Percentiles rank a stretch among this genome's conserved stretches.
Conservation (phyloP, 2,329 filamentous ascomycete species). For the Scedosporium boydii region DNA sequence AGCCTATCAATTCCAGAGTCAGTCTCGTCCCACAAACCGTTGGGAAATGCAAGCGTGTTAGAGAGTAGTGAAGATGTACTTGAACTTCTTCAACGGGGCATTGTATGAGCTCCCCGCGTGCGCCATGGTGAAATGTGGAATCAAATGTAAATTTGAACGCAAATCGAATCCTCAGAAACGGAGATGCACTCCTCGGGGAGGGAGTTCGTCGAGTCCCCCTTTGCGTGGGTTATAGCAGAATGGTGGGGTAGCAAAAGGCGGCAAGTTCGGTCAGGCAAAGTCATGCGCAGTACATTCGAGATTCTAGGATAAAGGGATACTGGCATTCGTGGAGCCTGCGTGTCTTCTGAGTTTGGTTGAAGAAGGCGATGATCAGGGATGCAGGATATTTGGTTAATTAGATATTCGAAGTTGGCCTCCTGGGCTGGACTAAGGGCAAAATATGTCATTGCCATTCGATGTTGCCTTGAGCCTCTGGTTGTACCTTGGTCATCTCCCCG, state of each 20-base stretch:
- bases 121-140: slow-evolving; percentile 56
- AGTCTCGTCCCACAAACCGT: neutral
- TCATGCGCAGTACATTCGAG: too few species aligned
- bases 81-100: slow-evolving; percentile 99
- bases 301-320: too few species aligned
- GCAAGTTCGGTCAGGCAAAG: too few species aligned
- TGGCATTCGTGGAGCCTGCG: too few species aligned
- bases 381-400: neutral
- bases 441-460: neutral
- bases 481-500: neutral
- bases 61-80: slow-evolving; percentile 46
- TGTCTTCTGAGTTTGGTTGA: too few species aligned
- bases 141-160: neutral
- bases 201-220: neutral
- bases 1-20: slow-evolving; percentile 45
- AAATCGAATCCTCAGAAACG: neutral
- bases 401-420: neutral
- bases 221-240: neutral
- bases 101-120: slow-evolving; percentile 82
- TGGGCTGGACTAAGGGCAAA: neutral
- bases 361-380: too few species aligned
- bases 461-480: neutral
- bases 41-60: neutral
- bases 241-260: too few species aligned
- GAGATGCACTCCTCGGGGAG: neutral